Evolutionary conservation across 441 rosid genomes (phyloP).

Genomic region (Melastoma candidum): DNA sequence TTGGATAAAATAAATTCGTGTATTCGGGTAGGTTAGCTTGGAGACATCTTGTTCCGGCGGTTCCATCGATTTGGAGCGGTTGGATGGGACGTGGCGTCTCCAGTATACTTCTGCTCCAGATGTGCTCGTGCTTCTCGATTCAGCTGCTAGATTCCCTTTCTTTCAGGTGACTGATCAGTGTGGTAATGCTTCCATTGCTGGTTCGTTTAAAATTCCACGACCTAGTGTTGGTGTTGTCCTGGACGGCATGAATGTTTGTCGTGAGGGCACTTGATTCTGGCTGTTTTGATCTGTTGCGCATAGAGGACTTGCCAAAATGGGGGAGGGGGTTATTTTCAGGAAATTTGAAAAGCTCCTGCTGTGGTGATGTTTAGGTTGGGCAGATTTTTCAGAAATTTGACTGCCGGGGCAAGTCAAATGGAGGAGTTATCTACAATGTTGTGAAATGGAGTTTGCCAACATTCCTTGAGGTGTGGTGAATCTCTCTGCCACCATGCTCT

Average conservation of each 20-base stretch:
- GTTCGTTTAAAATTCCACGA: too few relatives aligned
- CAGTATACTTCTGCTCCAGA: slow-evolving; percentile 92
- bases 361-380: slow-evolving; percentile 46
- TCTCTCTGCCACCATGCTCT: slow-evolving; percentile 1
- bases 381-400: slow-evolving; percentile 82
- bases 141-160: slow-evolving; percentile 80
- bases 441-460: slow-evolving; percentile 81
- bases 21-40: slow-evolving; percentile 47
- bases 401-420: slow-evolving; percentile 44
- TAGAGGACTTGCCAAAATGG: not conserved
- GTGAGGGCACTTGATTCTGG: too few relatives aligned
- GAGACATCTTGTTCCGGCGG: slow-evolving; percentile 60
- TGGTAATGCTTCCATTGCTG: too few relatives aligned
- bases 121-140: slow-evolving; percentile 73
- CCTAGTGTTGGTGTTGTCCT: too few relatives aligned
- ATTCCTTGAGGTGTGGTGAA: slow-evolving; percentile 79
- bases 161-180: slow-evolving; percentile 41
- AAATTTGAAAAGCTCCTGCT: not conserved
- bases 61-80: slow-evolving; percentile 45
- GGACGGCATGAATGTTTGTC: too few relatives aligned
- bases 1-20: too few relatives aligned
- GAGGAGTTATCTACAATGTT: slow-evolving; percentile 69
- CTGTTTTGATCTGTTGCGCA: not conserved
- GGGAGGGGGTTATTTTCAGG: not conserved
- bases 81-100: slow-evolving; percentile 95